Base-by-base conservation (phyloP, 1,284 basidiomycete genomes). In the Cryptococcus floricola region DNA sequence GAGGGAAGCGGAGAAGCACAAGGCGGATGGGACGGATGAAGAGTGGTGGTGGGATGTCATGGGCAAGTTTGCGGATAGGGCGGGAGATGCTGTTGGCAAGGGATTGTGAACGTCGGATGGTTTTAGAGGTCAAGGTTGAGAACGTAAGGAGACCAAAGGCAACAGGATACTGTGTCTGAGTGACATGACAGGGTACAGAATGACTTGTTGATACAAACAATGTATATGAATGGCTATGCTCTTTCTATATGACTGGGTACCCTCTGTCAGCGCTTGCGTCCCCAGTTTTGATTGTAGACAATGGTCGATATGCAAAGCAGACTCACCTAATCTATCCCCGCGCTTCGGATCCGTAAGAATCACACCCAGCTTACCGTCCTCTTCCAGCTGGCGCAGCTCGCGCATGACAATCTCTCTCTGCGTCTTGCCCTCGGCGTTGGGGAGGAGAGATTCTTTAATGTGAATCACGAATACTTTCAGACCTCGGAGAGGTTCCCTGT, bases 301-400 rank as follows among this genome's bases (percentile, higher is more conserved):
- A 23, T 23, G 23, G 23, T 23, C 23, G 3, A 23, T 23, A 23
- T 23, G 23, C 23, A 23, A 23, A 16, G 14, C 13, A n/a, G 16
- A 68, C 73, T 62, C 60, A 75, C 73, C 57, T n/a, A 75, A 58
- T 25, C 73, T 57, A 54, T 74, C 71, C 0, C 73, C 75, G 23
- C 60, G 56, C 18, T 58, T 62, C 9, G 69, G 61, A 18, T 68
- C 62, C 4, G 67, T 38, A 51, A 77, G 74, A 28, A 63, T 56
- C 16, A 77, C 69, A 2, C 73, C 75, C 2, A 77, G 56, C 12
- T 52, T 19, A 10, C 64, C 61, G 23, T 60, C 19, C 8, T 34
- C 31, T 44, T 75, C 73, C 41, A 75, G 52, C 16, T 58, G 66
- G 3, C 54, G 39, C 47, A 77, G 52, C 47, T 77, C 69, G 9